phyloP scores from a whole-genome alignment of 1,284 basidiomycete species.

The Rhodotorula sp. region DNA sequence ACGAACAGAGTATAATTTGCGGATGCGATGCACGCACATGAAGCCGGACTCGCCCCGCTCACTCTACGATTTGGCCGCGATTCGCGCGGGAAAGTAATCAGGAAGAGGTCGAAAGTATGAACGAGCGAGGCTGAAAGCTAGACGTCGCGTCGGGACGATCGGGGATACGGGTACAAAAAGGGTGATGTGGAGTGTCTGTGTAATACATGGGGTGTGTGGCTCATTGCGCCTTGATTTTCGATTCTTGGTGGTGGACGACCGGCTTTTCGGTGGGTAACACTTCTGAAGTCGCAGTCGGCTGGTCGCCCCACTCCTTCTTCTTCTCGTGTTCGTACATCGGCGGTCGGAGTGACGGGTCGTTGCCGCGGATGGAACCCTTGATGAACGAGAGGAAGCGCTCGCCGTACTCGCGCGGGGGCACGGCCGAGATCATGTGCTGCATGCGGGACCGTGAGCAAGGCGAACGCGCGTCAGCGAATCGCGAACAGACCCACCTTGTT shows the following conservation, averaged over 20 bases:
- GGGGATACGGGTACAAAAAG: background rate
- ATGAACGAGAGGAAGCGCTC: conserved; percentile 69
- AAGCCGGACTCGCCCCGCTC: too few species aligned
- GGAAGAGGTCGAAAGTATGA: too few species aligned
- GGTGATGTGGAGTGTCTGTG: background rate
- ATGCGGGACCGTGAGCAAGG: background rate
- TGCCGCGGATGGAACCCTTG: conserved; percentile 29
- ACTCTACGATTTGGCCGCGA: too few species aligned
- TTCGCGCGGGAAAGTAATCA: too few species aligned
- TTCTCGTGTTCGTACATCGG: conserved; percentile 27
- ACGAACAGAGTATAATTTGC: too few species aligned
- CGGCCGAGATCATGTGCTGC: conserved; percentile 89
- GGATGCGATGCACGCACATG: too few species aligned
- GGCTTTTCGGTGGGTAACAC: background rate
- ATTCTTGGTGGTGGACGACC: background rate
- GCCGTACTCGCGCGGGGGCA: conserved; percentile 77
- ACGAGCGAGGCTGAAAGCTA: too few species aligned
- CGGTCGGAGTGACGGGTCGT: conserved; percentile 26
- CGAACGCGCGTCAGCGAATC: background rate
- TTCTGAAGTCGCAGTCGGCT: background rate
- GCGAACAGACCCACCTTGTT: conserved; percentile 64
- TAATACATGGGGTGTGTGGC: too few species aligned
- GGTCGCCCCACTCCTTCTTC: background rate
- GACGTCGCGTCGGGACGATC: too few species aligned
- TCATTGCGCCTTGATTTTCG: too few species aligned